A percentile compares a stretch with the other conserved stretches of the same genome.
Evolutionary conservation across 176 grass and related monocot genomes (phyloP).

Genomic region (Calamus simplicifolius): DNA sequence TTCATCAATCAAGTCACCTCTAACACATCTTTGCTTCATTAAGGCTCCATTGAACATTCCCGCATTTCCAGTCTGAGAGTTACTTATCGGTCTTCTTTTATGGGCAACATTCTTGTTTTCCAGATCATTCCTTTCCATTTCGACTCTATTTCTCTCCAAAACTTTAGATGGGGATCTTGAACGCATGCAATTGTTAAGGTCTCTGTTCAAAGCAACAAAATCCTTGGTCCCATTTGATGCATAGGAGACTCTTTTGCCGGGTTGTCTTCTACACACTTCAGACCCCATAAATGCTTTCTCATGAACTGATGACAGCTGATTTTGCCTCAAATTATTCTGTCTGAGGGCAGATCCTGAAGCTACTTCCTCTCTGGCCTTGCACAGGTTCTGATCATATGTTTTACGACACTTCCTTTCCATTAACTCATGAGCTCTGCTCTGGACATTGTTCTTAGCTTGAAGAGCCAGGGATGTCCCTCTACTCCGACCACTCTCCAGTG

Average conservation of each 20-base stretch:
- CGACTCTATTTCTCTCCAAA: conserved; percentile 16
- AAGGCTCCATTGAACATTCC: conserved; percentile 20
- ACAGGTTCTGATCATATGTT: too few relatives aligned
- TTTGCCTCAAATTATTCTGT: conserved; percentile 67
- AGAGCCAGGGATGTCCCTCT: too few relatives aligned
- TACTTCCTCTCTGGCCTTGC: conserved; percentile 9
- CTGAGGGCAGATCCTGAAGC: conserved; percentile 25
- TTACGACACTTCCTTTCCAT: too few relatives aligned
- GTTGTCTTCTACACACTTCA: conserved; percentile 21
- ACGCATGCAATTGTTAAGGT: conserved; percentile 20
- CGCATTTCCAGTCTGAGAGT: neutral
- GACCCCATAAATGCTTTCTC: conserved; percentile 5
- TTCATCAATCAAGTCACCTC: conserved; percentile 40
- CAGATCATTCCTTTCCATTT: neutral
- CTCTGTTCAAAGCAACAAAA: conserved; percentile 40
- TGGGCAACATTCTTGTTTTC: conserved; percentile 22
- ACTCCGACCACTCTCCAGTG: too few relatives aligned
- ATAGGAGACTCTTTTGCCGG: neutral
- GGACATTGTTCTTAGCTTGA: too few relatives aligned
- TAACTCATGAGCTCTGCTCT: too few relatives aligned
- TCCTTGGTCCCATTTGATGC: conserved; percentile 22
- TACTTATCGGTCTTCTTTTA: conserved; percentile 14
- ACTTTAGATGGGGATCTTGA: conserved; percentile 39
- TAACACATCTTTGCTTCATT: conserved; percentile 15
- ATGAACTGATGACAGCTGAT: conserved; percentile 20